Base-by-base conservation (phyloP, 2,329 filamentous ascomycete genomes). In the Calonectria fujianensis region DNA sequence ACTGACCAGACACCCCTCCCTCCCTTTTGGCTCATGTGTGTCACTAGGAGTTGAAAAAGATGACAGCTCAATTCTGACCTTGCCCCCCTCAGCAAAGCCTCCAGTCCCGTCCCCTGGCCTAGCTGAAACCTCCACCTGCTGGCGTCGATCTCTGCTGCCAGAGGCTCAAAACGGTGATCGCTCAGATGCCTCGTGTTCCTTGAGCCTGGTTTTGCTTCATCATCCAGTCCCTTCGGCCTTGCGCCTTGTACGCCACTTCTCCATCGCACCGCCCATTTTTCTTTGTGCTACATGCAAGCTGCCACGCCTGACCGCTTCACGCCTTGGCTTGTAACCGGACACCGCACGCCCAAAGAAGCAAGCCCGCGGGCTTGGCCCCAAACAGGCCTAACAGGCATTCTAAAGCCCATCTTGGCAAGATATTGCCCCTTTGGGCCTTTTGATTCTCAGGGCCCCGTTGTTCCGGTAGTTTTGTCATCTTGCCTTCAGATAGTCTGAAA, bases 41-140 rank as follows among this genome's bases (percentile, higher is more conserved):
- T 72, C 64, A 63, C 70, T 48, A 24, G 61, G 37, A 48, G 48
- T 20, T 37, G 35, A 48, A 61, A 67, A 67, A 61, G 39, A 63
- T 72, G 70, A 72, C 64, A 72, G 70, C 64, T 72, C 70, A 65
- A 35, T 24, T 54, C 27, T 65, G 48, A 54, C 52, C 69, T 52
- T 29, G 27, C 29, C 32, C 57, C 51, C 27, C n/a, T 41, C 51
- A 61, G 24, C 24, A 32, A 31, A 39, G 24, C 37, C 29, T 24
- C 39, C 35, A 39, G 13, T 48, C 31, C 61, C 63, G 16, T 27
- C 39, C 39, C 48, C 54, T 48, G 48, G 45, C 18, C 37, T 52
- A 69, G 65, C 64, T 65, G 48, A 65, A 31, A 57, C 57, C 48
- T 65, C 61, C 66, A 57, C 71, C 31, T n/a, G 64, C 59, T 57